Evolutionary conservation across 352 stramenopile species (phyloP).

Genomic region (Phytophthora quininea): DNA sequence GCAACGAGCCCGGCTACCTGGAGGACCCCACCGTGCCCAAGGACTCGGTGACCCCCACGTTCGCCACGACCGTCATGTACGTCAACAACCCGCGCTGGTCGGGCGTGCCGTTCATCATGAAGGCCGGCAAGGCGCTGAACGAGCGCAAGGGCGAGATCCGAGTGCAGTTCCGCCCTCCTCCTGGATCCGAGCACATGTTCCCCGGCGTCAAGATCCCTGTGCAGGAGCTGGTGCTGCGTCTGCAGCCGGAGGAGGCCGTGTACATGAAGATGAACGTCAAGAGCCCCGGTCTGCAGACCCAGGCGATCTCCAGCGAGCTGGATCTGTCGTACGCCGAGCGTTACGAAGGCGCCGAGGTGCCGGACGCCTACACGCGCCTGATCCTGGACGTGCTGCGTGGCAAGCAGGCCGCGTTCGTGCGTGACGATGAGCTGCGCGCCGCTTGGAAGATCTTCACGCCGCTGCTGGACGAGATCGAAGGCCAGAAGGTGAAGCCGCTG

Average conservation of each 20-base stretch:
- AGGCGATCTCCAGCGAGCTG: slow-evolving; percentile 95
- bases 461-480: slow-evolving; percentile 96
- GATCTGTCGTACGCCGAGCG: slow-evolving; percentile 95
- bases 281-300: slow-evolving; percentile 90
- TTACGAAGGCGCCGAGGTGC: slow-evolving; percentile 88
- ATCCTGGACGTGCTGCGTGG: slow-evolving; percentile 97
- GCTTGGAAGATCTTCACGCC: slow-evolving; percentile 99
- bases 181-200: slow-evolving; percentile 92
- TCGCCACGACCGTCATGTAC: slow-evolving; percentile 89
- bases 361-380: slow-evolving; percentile 97
- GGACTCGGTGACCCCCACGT: slow-evolving; percentile 93
- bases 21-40: slow-evolving; percentile 96
- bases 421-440: slow-evolving; percentile 95
- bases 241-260: slow-evolving; percentile 97
- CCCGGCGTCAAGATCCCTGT: slow-evolving; percentile 82
- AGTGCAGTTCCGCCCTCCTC: slow-evolving; percentile 96
- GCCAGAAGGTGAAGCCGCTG: slow-evolving; percentile 89
- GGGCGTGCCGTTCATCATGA: slow-evolving; percentile 99
- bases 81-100: slow-evolving; percentile 96
- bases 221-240: slow-evolving; percentile 97
- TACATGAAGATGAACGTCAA: slow-evolving; percentile 98
- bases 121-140: slow-evolving; percentile 98
- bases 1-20: slow-evolving; percentile 92
- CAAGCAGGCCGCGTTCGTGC: slow-evolving; percentile 96
- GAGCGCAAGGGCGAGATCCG: slow-evolving; percentile 97